These are phyloP conservation scores for Dalbergia oliveri DNA, from an alignment of 306 rosid genomes.

Conservation along the genomic window DNA sequence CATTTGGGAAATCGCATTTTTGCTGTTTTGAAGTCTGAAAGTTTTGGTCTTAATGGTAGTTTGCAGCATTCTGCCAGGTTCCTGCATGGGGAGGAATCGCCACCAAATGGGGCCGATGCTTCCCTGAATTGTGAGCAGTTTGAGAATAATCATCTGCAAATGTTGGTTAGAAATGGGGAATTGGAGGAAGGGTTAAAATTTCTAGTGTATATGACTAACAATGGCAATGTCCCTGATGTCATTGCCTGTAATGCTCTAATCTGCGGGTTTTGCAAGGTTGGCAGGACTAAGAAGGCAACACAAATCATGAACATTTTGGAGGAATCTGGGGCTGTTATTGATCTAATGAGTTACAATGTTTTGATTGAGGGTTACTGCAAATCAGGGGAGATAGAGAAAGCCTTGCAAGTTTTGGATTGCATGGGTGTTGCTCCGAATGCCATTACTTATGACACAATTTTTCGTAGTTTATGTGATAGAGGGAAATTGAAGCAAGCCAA, in stretches of 20 bases:
- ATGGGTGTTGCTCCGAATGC: slow-evolving; percentile 78
- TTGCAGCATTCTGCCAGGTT: slow-evolving; percentile 46
- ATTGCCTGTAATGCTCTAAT: slow-evolving; percentile 75
- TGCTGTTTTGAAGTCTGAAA: slow-evolving; percentile 57
- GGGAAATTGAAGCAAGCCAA: slow-evolving; percentile 76
- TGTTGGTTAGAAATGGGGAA: slow-evolving; percentile 72
- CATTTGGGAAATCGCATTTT: slow-evolving; percentile 44
- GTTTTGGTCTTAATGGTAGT: slow-evolving; percentile 57
- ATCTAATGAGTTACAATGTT: slow-evolving; percentile 77
- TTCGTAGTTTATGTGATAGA: slow-evolving; percentile 72
- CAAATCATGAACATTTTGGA: slow-evolving; percentile 70
- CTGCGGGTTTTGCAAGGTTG: slow-evolving; percentile 70
- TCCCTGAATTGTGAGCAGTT: slow-evolving; percentile 63
- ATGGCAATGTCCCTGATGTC: slow-evolving; percentile 68
- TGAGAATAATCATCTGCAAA: slow-evolving; percentile 60
- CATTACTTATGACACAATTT: slow-evolving; percentile 71
- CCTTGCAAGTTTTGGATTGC: slow-evolving; percentile 67
- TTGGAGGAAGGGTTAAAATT: slow-evolving; percentile 70
- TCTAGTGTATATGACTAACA: slow-evolving; percentile 64
- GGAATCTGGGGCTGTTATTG: slow-evolving; percentile 73
- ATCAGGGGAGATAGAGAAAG: slow-evolving; percentile 75
- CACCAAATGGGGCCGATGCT: slow-evolving; percentile 29
- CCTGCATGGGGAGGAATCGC: slow-evolving; percentile 51
- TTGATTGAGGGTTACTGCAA: slow-evolving; percentile 75
- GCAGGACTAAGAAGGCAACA: slow-evolving; percentile 73